Base-by-base conservation (phyloP, 2,329 filamentous ascomycete species). In the Fusarium sp. region DNA sequence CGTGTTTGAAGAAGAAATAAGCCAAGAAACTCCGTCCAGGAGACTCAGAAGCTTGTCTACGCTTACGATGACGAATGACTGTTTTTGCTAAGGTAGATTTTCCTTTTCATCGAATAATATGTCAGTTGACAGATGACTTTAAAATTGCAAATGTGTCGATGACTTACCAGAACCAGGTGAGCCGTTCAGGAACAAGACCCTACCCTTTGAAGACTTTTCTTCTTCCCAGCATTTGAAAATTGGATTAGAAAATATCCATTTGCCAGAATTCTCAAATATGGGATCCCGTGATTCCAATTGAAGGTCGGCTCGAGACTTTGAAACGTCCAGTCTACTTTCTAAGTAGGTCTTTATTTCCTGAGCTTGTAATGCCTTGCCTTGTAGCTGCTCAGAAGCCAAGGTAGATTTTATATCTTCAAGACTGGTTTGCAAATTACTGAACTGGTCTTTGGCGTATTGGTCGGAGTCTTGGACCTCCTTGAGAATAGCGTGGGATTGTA, bases 1-100 rank as follows among this genome's bases (percentile, higher is more conserved):
- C 3, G 4, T 66, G 22, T 0, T 50, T 65, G 29, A 58, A 64
- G 1, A 65, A 58, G 17, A 63, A 65, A 2, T 65, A 44, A 6
- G 8, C 5, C 0, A 62, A 1, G 2, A 13, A 18, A 4, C 1
- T 5, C 3, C 3, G 4, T 1, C 14, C 3, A 0, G 2, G 1
- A 0, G 20, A 2, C 0, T 20, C 4, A 7, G 12, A 8, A 0
- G 31, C 6, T 3, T 22, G 0, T 3, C 20, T 35, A 0, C 1
- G 1, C 1, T 4, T 18, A 1, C 31, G 3, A 6, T 18, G 11
- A 1, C 12, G 36, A 14, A 49, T 42, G 0, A 65, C 15, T 5
- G 20, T 65, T 8, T 38, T 55, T 5, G 62, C 42, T 0, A 65
- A 17, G 0, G 62, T 56, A 0, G 62, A 42, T 7, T 65, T 63